These are phyloP conservation scores for Cryptococcus floricola DNA, from an alignment of 1,284 basidiomycete species.

Conservation along the genomic window DNA sequence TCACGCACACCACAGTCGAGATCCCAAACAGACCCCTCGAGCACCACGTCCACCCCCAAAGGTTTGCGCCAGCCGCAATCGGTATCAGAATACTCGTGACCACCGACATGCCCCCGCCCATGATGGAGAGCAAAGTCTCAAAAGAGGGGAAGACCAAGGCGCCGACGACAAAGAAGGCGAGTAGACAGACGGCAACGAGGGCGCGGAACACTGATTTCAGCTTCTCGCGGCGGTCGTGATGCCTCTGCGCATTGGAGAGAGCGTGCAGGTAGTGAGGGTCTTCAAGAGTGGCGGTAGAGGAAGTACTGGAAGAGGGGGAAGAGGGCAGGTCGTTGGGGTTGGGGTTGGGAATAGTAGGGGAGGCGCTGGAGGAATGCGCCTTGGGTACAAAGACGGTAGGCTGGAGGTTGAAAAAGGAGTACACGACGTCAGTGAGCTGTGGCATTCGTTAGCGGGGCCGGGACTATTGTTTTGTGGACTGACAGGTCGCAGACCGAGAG, in stretches of 20 bases:
- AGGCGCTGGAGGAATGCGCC: neutral
- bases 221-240: constrained; percentile 30
- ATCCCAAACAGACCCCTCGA: constrained; percentile 58
- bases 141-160: constrained; percentile 82
- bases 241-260: constrained; percentile 55
- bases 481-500: constrained; percentile 75
- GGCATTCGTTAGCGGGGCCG: neutral
- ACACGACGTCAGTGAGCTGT: constrained; percentile 40
- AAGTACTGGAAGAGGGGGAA: constrained; percentile 4
- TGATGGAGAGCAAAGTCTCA: constrained; percentile 77
- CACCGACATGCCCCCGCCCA: constrained; percentile 79
- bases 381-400: constrained; percentile 38
- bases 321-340: constrained; percentile 10
- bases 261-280: constrained; percentile 2
- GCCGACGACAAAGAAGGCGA: constrained; percentile 60
- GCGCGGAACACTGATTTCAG: constrained; percentile 55
- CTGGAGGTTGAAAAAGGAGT: constrained; percentile 34
- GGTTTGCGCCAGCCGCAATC: constrained; percentile 57
- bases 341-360: constrained; percentile 21
- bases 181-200: constrained; percentile 61
- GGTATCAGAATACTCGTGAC: constrained; percentile 76
- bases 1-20: constrained; percentile 61
- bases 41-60: constrained; percentile 52
- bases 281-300: constrained; percentile 7
- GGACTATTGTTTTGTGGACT: constrained; percentile 31